Percentiles rank a stretch among this genome's conserved stretches.
phyloP scores from a whole-genome alignment of 805 yeast species.

The Cyberlindnera xishuangbannaensis region DNA sequence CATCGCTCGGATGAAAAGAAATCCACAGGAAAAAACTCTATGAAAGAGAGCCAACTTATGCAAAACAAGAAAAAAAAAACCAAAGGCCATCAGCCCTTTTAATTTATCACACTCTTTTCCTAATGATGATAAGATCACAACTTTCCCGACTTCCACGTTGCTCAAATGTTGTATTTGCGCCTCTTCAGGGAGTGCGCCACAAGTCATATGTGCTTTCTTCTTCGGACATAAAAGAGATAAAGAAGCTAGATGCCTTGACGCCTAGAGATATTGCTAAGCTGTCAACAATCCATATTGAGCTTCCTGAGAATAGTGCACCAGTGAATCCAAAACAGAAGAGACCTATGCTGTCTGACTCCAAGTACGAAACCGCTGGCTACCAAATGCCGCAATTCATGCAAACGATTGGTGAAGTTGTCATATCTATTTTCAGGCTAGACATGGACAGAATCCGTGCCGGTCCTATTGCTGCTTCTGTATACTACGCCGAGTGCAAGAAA shows the following conservation, averaged over 20 bases:
- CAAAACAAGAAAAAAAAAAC: too few species aligned
- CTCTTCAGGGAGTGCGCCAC: too few species aligned
- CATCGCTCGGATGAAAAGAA: too few species aligned
- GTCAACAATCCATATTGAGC: constrained; percentile 20
- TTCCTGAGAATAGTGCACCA: constrained; percentile 28
- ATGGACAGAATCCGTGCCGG: constrained; percentile 94
- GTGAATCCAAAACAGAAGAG: constrained; percentile 29
- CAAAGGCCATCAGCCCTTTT: too few species aligned
- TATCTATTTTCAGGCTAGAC: constrained; percentile 62
- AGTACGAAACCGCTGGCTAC: constrained; percentile 32
- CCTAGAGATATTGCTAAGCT: constrained; percentile 24
- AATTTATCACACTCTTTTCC: too few species aligned
- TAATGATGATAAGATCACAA: too few species aligned
- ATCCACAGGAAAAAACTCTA: too few species aligned
- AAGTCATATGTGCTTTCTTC: constrained; percentile 8
- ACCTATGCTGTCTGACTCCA: constrained; percentile 31
- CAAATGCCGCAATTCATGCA: constrained; percentile 45
- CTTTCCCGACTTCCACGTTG: too few species aligned
- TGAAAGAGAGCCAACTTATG: too few species aligned
- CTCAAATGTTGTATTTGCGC: too few species aligned
- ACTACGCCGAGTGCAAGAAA: constrained; percentile 78
- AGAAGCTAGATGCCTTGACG: constrained; percentile 10
- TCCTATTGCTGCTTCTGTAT: constrained; percentile 85
- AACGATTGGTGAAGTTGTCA: constrained; percentile 58
- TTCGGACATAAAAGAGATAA: constrained; percentile 8